Conservation (phyloP, 176 grass and related monocot genomes). For the Carex scoparia region DNA sequence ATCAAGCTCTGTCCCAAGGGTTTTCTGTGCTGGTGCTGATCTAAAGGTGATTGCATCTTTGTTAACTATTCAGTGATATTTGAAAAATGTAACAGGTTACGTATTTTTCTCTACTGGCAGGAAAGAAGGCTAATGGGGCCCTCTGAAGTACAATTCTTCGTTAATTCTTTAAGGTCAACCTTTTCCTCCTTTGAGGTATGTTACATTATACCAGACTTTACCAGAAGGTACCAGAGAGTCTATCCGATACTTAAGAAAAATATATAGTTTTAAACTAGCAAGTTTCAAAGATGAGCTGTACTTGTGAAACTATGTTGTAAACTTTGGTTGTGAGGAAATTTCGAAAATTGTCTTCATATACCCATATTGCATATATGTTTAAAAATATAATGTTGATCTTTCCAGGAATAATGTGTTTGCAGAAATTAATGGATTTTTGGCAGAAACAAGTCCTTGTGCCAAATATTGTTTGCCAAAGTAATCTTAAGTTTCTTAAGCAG, state of each 20-base stretch:
- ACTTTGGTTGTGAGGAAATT: neutral
- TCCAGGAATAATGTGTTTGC: neutral
- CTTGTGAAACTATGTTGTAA: neutral
- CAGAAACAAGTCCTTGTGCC: neutral
- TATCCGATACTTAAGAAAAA: neutral
- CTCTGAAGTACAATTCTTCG: conserved; percentile 51
- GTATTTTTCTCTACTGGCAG: conserved; percentile 22
- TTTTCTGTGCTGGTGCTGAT: conserved; percentile 77
- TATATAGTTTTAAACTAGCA: neutral
- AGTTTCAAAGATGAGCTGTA: neutral
- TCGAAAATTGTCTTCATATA: neutral
- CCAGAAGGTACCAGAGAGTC: neutral
- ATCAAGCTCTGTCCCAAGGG: conserved; percentile 60
- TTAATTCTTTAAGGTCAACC: conserved; percentile 73
- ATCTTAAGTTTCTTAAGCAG: neutral
- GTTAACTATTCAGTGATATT: neutral
- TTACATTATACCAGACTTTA: neutral
- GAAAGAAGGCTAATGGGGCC: conserved; percentile 59
- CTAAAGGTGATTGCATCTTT: conserved; percentile 54
- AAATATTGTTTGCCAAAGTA: neutral
- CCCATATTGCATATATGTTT: neutral
- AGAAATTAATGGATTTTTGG: neutral
- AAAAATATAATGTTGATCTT: neutral
- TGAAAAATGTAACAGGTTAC: neutral
- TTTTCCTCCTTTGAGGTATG: conserved; percentile 78